Base-by-base conservation (phyloP, 139 green algal genomes). In the Micractinium conductrix region DNA sequence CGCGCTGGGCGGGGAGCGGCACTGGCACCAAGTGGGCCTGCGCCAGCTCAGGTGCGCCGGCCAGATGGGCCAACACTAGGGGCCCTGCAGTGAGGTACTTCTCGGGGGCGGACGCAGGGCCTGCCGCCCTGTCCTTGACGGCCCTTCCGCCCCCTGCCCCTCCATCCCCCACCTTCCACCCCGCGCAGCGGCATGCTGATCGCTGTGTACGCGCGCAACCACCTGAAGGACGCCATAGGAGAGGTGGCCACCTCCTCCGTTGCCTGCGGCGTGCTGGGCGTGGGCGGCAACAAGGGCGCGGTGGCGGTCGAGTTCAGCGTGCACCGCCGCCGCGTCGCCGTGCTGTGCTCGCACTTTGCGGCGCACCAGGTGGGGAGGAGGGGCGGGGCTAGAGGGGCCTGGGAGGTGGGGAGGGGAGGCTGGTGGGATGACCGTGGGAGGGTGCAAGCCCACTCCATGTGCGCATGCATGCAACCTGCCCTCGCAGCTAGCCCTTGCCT, bases 211-310 rank as follows among this genome's bases (percentile, higher is more conserved):
- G 91, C 90, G 7, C 85, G 91, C 78, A 86, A 83, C 43, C 44
- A 78, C 35, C 65, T 84, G 79, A 67, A 67, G 26, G 44, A 48
- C 67, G 33, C 33, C 45, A 78, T 78, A 33, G 65, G 65, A 26
- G 65, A 84, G 67, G 53, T 85, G 37, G 80, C 90, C 24, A 98
- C 95, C 0, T 86, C 94, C 28, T 91, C 88, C 37, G 96, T 99
- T 37, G 92, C 94, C 1, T 98, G 95, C 78, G 97, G 97, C 26
- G 93, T 98, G 63, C 89, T 98, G 87, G 96, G 96, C 24, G 90
- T 97, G 42, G 95, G 95, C 38, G 96, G 95, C 74, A 99, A 99
- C 93, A 99, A 99, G 91, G 97, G 97, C 33, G 97, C 90, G 1
- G 95, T 97, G 33, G 97, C 92, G 14, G 88, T 98, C 21, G 90